These are phyloP conservation scores for Thalassia testudinum DNA, from an alignment of 116 monocot species.

Conservation along the genomic window DNA sequence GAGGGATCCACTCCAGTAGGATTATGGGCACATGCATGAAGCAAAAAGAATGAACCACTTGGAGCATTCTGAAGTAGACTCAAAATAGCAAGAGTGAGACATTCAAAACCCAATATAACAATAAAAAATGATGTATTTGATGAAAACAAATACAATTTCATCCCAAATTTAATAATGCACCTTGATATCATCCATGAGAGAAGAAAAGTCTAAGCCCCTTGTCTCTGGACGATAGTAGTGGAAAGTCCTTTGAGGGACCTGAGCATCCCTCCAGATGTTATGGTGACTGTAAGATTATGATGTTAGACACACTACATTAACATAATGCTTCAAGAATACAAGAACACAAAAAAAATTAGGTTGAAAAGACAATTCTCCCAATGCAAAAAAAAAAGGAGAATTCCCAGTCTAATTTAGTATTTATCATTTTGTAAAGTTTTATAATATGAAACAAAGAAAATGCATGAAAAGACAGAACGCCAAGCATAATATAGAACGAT, in stretches of 20 bases:
- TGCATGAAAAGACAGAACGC: no score
- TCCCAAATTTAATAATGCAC: slow-evolving; percentile 13
- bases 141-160: not conserved
- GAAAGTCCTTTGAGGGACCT: slow-evolving; percentile 77
- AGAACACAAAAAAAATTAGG: no score
- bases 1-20: slow-evolving; percentile 97
- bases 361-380: no score
- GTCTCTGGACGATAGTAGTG: slow-evolving; percentile 87
- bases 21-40: slow-evolving; percentile 99
- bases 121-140: no score
- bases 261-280: slow-evolving; percentile 99
- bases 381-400: no score
- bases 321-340: no score
- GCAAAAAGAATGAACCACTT: slow-evolving; percentile 94
- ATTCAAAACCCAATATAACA: not conserved
- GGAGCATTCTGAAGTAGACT: slow-evolving; percentile 97
- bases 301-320: no score
- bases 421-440: no score
- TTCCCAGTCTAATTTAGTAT: no score
- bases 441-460: no score
- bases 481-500: no score
- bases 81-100: not conserved
- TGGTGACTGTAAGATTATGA: slow-evolving; percentile 51
- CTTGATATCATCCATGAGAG: slow-evolving; percentile 85
- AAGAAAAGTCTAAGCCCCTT: slow-evolving; percentile 74